Base-by-base conservation (phyloP, 2,329 filamentous ascomycete species). In the Sarocladium oryzae region DNA sequence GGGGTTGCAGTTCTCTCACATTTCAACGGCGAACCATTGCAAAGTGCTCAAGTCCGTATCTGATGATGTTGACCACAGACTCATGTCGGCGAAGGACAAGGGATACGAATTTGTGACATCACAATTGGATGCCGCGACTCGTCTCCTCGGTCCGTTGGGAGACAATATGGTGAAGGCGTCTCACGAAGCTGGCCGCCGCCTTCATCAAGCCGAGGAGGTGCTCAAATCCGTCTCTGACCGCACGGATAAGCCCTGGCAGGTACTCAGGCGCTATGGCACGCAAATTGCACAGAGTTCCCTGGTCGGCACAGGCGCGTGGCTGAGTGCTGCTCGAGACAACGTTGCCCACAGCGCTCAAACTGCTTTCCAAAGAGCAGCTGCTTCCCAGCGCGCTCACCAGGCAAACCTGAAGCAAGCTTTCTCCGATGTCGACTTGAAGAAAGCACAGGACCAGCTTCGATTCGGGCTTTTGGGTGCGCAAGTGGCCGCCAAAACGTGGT, bases 401-500 rank as follows among this genome's bases (percentile, higher is more conserved):
- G 16, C 28, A 4, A 24, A 48, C 33, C 26, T 45, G 21, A 32
- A 48, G 28, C 7, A 48, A 16, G 26, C 43, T 23, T 10, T 48
- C 16, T 48, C 43, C 9, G 49, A 40, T 18, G 30, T 40, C 37
- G 15, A 21, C 30, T n/a, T 49, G n/a, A 28, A 60, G 6, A 23
- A 65, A 3, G 54, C 69, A 2, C 63, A 70, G 48, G 64, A 73
- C 7, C 70, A 73, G 40, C 56, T 76, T 2, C 64, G 73, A 23
- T 61, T 79, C 4, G 64, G 67, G 1, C 56, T 83, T 9, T 64
- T 82, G 24, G 71, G 70, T 35, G 76, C 79, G 13, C 80, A 81
- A 59, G 67, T 84, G 23, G 68, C 67, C 38, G 79, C 80, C 13
- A 79, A 75, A 61, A 68, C 82, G 28, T 71, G 75, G 66, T 83